Percentiles rank a stretch among this genome's conserved stretches.
Conservation (phyloP, 176 grass and related monocot species). For the Areca catechu region DNA sequence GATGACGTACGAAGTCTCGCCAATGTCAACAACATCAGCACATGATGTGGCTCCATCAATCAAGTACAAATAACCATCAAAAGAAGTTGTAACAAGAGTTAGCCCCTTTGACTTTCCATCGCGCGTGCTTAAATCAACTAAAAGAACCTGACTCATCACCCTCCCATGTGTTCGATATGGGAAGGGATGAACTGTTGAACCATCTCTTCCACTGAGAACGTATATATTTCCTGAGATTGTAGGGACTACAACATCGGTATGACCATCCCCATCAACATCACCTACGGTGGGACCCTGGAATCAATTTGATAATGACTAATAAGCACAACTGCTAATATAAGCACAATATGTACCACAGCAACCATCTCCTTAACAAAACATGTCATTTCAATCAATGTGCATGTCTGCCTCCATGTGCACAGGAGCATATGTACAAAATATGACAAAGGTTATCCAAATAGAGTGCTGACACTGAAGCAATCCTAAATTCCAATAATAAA, state of each 20-base stretch:
- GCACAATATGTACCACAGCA: background rate
- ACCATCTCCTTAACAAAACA: background rate
- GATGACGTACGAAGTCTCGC: slow-evolving; percentile 77
- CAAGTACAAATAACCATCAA: slow-evolving; percentile 93
- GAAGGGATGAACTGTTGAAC: slow-evolving; percentile 58
- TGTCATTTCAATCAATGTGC: too few relatives aligned
- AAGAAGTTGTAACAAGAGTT: slow-evolving; percentile 78
- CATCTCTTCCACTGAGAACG: slow-evolving; percentile 86
- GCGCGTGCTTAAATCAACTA: slow-evolving; percentile 61
- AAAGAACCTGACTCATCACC: slow-evolving; percentile 78
- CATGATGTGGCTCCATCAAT: slow-evolving; percentile 86
- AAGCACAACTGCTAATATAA: background rate
- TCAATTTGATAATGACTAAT: slow-evolving; percentile 13
- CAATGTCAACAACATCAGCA: slow-evolving; percentile 93
- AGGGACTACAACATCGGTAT: slow-evolving; percentile 69
- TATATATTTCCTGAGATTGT: slow-evolving; percentile 87
- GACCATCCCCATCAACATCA: slow-evolving; percentile 90
- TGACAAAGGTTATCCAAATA: too few relatives aligned
- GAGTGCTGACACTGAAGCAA: too few relatives aligned
- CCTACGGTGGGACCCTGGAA: slow-evolving; percentile 84
- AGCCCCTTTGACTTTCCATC: slow-evolving; percentile 45
- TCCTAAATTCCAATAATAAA: too few relatives aligned
- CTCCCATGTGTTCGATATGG: slow-evolving; percentile 86
- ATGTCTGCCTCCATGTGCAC: too few relatives aligned
- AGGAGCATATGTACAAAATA: too few relatives aligned